Evolutionary conservation across 805 yeast species (phyloP), one percentile per base, ranked within the genome.

Genomic region (Yamadazyma kitorensis): DNA sequence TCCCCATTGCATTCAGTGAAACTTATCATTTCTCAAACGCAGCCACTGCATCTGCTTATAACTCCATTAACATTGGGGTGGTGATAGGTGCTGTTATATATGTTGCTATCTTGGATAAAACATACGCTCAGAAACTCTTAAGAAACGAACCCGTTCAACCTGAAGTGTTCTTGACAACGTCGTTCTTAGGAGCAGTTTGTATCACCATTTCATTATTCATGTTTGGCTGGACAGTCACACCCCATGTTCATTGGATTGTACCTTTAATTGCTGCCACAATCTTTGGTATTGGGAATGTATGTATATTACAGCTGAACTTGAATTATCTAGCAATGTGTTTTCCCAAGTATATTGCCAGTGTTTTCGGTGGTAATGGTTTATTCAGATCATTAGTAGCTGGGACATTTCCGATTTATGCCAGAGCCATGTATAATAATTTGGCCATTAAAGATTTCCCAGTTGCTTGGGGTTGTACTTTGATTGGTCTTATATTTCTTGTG

Each of bases 401-500:
- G 37, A 73, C 70, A 2, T 77, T 78, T 59, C 82, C 83, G 17
- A 62, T 83, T 32, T 80, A 81, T 53, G 82, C 83, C 4, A 52
- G 65, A 26, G 73, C 74, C 18, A 67, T 82, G 76, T 82, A 70
- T 50, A 57, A 62, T 29, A 69, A 72, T 44, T 56, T 75, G 36
- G 70, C 68, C 9, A 67, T 65, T 31, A 56, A 63, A 43, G 63
- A 63, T 23, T 78, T 61, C 45, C 82, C 82, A 3, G 74, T 72
- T 9, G 80, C 67, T 2, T 76, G 80, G 80, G 82, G 80, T 1
- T 66, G 81, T 23, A 74, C 87, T 0, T 47, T 82, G 5, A 74
- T 82, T 54, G 80, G 69, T 0, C 77, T 81, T 46, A 72, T 82
- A 51, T 72, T 85, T n/a, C 57, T 87, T 25, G 82, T 77, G 0